These are phyloP conservation scores for Penicillium roqueforti DNA, from an alignment of 495 filamentous ascomycete genomes.

Conservation along the genomic window DNA sequence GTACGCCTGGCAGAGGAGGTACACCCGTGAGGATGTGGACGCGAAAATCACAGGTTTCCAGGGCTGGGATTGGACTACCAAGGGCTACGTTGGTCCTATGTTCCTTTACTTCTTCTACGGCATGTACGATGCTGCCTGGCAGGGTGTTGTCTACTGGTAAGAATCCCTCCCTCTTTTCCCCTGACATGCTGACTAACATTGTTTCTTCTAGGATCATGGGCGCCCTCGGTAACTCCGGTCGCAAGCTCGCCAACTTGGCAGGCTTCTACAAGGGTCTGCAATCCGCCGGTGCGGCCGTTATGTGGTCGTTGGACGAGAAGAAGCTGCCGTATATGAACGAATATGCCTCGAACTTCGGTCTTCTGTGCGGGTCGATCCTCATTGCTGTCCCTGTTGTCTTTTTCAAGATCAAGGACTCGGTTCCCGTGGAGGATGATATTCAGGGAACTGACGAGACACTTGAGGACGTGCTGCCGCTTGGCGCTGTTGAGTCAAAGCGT, in stretches of 20 bases:
- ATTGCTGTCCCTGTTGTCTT: constrained; percentile 69
- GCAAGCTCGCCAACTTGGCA: constrained; percentile 82
- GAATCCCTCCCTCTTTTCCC: constrained; percentile 15
- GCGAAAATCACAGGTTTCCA: constrained; percentile 14
- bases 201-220: constrained; percentile 67
- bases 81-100: constrained; percentile 45
- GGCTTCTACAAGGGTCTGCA: constrained; percentile 95
- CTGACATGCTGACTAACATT: constrained; percentile 2
- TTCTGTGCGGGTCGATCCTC: constrained; percentile 63
- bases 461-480: constrained; percentile 52
- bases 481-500: constrained; percentile 14
- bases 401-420: constrained; percentile 64
- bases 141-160: constrained; percentile 80
- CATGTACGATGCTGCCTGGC: constrained; percentile 51
- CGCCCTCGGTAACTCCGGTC: constrained; percentile 80
- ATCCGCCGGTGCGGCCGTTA: constrained; percentile 76
- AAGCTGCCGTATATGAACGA: constrained; percentile 55
- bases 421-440: constrained; percentile 69
- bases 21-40: constrained; percentile 32
- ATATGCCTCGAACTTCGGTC: constrained; percentile 56
- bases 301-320: constrained; percentile 68
- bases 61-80: constrained; percentile 37
- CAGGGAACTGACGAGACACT: constrained; percentile 71
- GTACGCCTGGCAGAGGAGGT: constrained; percentile 47
- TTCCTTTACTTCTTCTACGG: constrained; percentile 56